These are phyloP conservation scores for Triticum monococcum DNA, from an alignment of 176 grass and related monocot genomes.

Conservation along the genomic window DNA sequence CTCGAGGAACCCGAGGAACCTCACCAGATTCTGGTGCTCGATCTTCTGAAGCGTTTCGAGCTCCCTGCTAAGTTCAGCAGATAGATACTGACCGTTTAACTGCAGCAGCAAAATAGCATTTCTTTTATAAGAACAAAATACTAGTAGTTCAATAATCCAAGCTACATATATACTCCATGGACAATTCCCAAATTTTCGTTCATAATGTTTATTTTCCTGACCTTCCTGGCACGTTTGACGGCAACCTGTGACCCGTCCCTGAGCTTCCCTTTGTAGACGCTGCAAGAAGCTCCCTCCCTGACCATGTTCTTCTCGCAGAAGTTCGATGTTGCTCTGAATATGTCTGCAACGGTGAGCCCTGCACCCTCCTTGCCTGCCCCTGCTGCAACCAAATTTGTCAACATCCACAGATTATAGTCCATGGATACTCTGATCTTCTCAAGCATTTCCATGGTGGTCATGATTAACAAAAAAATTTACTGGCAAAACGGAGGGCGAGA, in stretches of 20 bases:
- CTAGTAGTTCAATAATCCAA: too few species aligned
- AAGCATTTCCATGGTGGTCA: background rate
- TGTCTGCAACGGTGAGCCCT: conserved; percentile 16
- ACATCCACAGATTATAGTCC: background rate
- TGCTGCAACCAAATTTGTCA: conserved; percentile 11
- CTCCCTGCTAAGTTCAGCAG: conserved; percentile 29
- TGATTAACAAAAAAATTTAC: background rate
- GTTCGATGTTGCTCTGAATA: conserved; percentile 38
- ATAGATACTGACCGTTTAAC: background rate
- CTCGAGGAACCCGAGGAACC: conserved; percentile 33
- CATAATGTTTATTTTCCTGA: background rate
- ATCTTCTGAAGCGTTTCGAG: conserved; percentile 43
- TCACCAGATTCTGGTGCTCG: conserved; percentile 32
- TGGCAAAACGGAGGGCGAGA: background rate
- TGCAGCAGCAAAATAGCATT: background rate
- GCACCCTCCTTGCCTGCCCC: conserved; percentile 19
- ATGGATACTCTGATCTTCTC: too few species aligned
- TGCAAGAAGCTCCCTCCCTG: conserved; percentile 20
- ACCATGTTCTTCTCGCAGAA: conserved; percentile 43
- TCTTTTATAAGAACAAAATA: too few species aligned
- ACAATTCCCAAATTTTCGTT: too few species aligned
- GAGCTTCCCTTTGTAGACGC: conserved; percentile 40
- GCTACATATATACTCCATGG: too few species aligned
- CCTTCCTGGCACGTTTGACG: conserved; percentile 38
- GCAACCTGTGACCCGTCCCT: conserved; percentile 30